Evolutionary conservation across 1,284 basidiomycete species (phyloP).

Genomic region (Ceratorhiza oryzae-sativae): DNA sequence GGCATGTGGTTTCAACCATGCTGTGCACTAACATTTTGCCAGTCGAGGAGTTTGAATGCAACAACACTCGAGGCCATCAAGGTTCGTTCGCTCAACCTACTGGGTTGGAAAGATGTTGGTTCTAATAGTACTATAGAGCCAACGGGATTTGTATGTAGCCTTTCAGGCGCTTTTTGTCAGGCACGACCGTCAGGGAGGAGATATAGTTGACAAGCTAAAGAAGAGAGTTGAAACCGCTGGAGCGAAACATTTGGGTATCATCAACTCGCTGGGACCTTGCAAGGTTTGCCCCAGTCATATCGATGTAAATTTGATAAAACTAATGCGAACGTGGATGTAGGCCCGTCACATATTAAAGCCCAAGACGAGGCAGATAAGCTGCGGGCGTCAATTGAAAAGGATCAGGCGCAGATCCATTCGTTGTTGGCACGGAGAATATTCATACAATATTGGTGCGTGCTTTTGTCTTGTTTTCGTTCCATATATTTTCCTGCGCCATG

Average conservation of each 20-base stretch:
- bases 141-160: constrained; percentile 87
- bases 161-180: constrained; percentile 84
- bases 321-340: neutral
- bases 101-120: too few species aligned
- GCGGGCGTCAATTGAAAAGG: constrained; percentile 71
- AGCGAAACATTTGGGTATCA: constrained; percentile 23
- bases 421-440: constrained; percentile 79
- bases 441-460: constrained; percentile 76
- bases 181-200: constrained; percentile 81
- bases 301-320: neutral
- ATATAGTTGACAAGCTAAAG: constrained; percentile 83
- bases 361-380: constrained; percentile 80
- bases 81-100: constrained; percentile 52
- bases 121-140: too few species aligned
- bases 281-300: constrained; percentile 47
- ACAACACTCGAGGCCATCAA: constrained; percentile 74
- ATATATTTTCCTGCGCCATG: neutral
- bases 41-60: constrained; percentile 21
- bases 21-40: too few species aligned
- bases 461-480: neutral
- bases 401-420: constrained; percentile 73
- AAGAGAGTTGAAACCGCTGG: constrained; percentile 72
- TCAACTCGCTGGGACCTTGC: constrained; percentile 71
- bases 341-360: constrained; percentile 5
- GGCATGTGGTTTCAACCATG: too few species aligned